A percentile compares a stretch with the other conserved stretches of the same genome.
Evolutionary conservation across 768 basidiomycete species (phyloP).

Genomic region (Sarcomyxa edulis): DNA sequence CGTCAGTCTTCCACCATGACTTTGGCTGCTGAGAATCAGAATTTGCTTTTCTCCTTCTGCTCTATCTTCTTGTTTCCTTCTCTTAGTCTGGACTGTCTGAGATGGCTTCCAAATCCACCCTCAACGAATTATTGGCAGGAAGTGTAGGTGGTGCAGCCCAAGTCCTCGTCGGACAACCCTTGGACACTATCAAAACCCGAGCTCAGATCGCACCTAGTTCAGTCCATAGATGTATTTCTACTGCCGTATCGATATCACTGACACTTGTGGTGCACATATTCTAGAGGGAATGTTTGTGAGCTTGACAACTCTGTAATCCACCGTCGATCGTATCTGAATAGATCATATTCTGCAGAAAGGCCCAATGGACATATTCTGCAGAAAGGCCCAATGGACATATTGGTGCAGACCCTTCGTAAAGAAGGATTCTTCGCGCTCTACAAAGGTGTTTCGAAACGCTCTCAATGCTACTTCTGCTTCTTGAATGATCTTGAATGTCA

Average conservation of each 20-base stretch:
- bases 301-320: background rate
- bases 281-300: conserved; percentile 86
- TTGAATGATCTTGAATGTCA: conserved; percentile 23
- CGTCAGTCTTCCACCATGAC: too few relatives aligned
- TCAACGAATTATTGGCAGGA: conserved; percentile 84
- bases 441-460: conserved; percentile 63
- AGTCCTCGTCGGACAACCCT: conserved; percentile 89
- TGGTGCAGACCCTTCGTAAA: conserved; percentile 72
- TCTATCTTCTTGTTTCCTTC: too few relatives aligned
- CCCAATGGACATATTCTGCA: conserved; percentile 82
- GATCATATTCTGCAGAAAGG: conserved; percentile 75
- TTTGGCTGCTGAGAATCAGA: too few relatives aligned
- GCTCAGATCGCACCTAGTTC: conserved; percentile 83
- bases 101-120: too few relatives aligned
- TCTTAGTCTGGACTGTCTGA: too few relatives aligned
- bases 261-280: conserved; percentile 3
- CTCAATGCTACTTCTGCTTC: background rate
- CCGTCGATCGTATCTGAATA: background rate
- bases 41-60: too few relatives aligned
- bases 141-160: conserved; percentile 92
- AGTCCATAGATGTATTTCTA: conserved; percentile 14
- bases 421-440: conserved; percentile 94
- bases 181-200: conserved; percentile 86
- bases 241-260: conserved; percentile 4
- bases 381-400: conserved; percentile 94